Conservation (phyloP, 1,139 yeast species). For the Protomyces gravidus region DNA sequence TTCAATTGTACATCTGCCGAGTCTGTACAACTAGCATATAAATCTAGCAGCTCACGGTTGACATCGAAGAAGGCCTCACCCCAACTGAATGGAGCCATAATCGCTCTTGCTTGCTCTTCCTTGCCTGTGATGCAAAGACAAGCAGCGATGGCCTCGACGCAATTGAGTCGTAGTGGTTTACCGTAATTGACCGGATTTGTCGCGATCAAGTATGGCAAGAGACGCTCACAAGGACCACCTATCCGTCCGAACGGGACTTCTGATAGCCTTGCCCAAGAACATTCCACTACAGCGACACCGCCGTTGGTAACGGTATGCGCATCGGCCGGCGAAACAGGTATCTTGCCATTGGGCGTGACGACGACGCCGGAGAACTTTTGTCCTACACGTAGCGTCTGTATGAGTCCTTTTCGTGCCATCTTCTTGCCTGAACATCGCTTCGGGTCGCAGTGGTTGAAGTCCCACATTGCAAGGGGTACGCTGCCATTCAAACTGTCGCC, state of each 20-base stretch:
- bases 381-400: conserved; percentile 73
- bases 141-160: conserved; percentile 97
- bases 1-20: conserved; percentile 67
- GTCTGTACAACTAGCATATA: conserved; percentile 77
- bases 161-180: conserved; percentile 89
- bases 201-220: conserved; percentile 18
- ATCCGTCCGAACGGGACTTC: conserved; percentile 91
- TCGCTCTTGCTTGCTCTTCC: conserved; percentile 76
- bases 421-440: conserved; percentile 96
- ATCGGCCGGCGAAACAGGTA: conserved; percentile 89
- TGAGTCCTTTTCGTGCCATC: conserved; percentile 79
- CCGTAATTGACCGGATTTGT: conserved; percentile 98
- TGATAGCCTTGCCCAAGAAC: conserved; percentile 95
- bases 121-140: conserved; percentile 94
- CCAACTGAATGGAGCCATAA: conserved; percentile 83
- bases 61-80: conserved; percentile 80
- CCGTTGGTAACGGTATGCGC: conserved; percentile 63
- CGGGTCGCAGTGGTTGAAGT: conserved; percentile 97
- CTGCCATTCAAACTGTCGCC: background rate
- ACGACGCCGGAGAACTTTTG: conserved; percentile 88
- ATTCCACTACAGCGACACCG: conserved; percentile 97
- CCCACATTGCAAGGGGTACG: conserved; percentile 42
- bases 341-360: conserved; percentile 88
- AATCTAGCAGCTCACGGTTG: conserved; percentile 68
- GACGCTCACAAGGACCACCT: conserved; percentile 83